A percentile compares a stretch with the other conserved stretches of the same genome.
Conservation (phyloP, 306 rosid species). For the Psophocarpus tetragonolobus region DNA sequence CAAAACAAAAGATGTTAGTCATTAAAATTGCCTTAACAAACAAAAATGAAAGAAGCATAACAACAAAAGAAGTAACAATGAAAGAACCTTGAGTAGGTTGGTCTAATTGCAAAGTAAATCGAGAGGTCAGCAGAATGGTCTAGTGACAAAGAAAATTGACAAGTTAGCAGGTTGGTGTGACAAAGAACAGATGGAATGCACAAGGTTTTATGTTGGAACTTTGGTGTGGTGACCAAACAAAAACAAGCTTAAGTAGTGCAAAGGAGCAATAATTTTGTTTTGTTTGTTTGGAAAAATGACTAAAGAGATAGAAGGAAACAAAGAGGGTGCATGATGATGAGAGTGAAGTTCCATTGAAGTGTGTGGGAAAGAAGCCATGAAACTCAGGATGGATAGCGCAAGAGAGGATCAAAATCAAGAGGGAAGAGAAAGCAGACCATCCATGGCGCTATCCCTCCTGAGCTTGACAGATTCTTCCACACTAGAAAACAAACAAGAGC, state of each 20-base stretch:
- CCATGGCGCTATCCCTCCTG: slow-evolving; percentile 98
- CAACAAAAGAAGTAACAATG: not conserved
- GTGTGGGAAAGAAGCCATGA: slow-evolving; percentile 60
- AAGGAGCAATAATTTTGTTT: not conserved
- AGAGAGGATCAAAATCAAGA: slow-evolving; percentile 23
- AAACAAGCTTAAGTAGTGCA: too few relatives aligned
- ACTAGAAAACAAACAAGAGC: slow-evolving; percentile 3
- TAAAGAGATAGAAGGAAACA: not conserved
- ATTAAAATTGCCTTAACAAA: not conserved
- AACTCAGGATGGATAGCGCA: slow-evolving; percentile 97
- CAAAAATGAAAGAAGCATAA: not conserved
- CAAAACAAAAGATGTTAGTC: not conserved
- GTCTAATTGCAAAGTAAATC: too few relatives aligned
- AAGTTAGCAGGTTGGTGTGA: too few relatives aligned
- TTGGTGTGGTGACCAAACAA: too few relatives aligned
- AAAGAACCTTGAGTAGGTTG: not conserved
- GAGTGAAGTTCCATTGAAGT: slow-evolving; percentile 29
- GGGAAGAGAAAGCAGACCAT: not conserved
- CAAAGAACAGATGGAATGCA: too few relatives aligned
- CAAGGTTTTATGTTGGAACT: too few relatives aligned
- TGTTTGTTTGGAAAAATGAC: not conserved
- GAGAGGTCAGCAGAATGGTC: too few relatives aligned
- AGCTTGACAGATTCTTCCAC: slow-evolving; percentile 71
- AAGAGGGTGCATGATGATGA: too few relatives aligned
- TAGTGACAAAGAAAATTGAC: too few relatives aligned